phyloP scores from a whole-genome alignment of 805 yeast genomes.

The Suhomyces emberorum region DNA sequence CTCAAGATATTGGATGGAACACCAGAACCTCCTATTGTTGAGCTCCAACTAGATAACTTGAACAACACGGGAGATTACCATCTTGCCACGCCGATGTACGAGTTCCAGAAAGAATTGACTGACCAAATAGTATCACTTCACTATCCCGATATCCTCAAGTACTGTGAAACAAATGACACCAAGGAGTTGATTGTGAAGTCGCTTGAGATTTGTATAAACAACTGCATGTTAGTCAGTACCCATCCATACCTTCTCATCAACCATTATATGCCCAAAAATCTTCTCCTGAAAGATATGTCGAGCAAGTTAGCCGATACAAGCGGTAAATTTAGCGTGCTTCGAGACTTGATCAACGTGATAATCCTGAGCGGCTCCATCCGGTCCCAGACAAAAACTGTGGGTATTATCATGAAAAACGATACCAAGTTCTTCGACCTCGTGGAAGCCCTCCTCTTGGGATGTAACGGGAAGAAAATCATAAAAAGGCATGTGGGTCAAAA shows the following conservation, averaged over 20 bases:
- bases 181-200: conserved; percentile 65
- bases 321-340: conserved; percentile 77
- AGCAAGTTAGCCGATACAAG: conserved; percentile 68
- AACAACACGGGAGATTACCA: conserved; percentile 61
- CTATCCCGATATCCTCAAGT: conserved; percentile 84
- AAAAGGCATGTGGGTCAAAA: conserved; percentile 62
- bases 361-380: conserved; percentile 26
- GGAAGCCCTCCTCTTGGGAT: conserved; percentile 68
- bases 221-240: conserved; percentile 75
- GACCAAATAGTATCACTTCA: conserved; percentile 91
- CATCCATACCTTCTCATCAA: conserved; percentile 86
- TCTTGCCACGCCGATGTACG: conserved; percentile 79
- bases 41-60: conserved; percentile 44
- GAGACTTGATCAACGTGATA: conserved; percentile 58
- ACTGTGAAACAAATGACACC: conserved; percentile 61
- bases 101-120: conserved; percentile 81
- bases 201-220: conserved; percentile 67
- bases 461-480: conserved; percentile 42
- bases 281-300: conserved; percentile 69
- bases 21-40: conserved; percentile 78
- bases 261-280: conserved; percentile 80
- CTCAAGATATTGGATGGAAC: conserved; percentile 74
- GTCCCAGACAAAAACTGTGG: conserved; percentile 48
- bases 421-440: conserved; percentile 64
- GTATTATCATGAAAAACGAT: conserved; percentile 65